phyloP scores from a whole-genome alignment of 2,329 filamentous ascomycete genomes.

The Tothia fuscella region DNA sequence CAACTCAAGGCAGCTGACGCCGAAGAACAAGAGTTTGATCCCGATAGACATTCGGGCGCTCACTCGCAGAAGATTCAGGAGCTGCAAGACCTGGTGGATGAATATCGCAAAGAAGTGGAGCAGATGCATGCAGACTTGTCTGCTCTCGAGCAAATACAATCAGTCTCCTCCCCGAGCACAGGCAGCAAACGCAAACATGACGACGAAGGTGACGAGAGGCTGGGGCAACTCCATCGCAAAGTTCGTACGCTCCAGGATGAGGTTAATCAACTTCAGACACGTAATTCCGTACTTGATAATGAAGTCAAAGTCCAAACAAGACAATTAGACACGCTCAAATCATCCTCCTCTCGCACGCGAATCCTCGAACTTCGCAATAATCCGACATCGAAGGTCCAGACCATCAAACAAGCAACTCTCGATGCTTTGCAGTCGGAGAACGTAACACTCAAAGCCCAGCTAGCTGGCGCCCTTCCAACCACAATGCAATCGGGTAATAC shows the following conservation, averaged over 20 bases:
- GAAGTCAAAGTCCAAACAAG: slow-evolving; percentile 61
- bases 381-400: slow-evolving; percentile 75
- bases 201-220: slow-evolving; percentile 48
- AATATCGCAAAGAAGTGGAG: slow-evolving; percentile 74
- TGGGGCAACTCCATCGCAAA: slow-evolving; percentile 77
- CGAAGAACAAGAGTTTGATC: slow-evolving; percentile 78
- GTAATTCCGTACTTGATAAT: slow-evolving; percentile 57
- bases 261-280: slow-evolving; percentile 55
- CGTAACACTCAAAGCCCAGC: slow-evolving; percentile 62
- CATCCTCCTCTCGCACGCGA: slow-evolving; percentile 59
- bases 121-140: slow-evolving; percentile 63
- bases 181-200: slow-evolving; percentile 53
- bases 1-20: slow-evolving; percentile 78
- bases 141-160: slow-evolving; percentile 40
- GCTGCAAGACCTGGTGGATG: slow-evolving; percentile 74
- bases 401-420: slow-evolving; percentile 71
- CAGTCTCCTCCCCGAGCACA: slow-evolving; percentile 24
- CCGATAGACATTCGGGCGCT: slow-evolving; percentile 63
- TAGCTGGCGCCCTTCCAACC: slow-evolving; percentile 26
- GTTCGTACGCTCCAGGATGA: slow-evolving; percentile 76
- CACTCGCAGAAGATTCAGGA: slow-evolving; percentile 65
- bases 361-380: slow-evolving; percentile 83
- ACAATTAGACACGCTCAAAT: slow-evolving; percentile 55
- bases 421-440: slow-evolving; percentile 73
- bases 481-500: slow-evolving; percentile 13